Conservation (phyloP, 495 filamentous ascomycete species). For the Hypoxylon intermedium region DNA sequence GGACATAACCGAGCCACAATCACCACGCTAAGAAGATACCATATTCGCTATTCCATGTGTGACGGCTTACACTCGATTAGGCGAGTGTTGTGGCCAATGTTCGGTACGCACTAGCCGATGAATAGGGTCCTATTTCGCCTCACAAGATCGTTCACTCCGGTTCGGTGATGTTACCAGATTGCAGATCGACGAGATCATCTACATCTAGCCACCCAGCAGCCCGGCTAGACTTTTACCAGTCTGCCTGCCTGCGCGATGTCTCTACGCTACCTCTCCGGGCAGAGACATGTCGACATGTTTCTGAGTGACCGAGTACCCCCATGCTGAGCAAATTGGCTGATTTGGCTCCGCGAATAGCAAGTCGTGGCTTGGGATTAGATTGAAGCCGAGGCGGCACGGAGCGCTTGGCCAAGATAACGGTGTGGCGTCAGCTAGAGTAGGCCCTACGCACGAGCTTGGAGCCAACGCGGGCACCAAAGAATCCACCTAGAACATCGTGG, state of each 20-base stretch:
- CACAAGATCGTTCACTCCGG: background rate
- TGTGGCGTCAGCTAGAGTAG: slow-evolving; percentile 11
- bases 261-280: no score
- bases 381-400: slow-evolving; percentile 5
- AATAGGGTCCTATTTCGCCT: no score
- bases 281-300: no score
- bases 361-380: background rate
- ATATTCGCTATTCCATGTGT: no score
- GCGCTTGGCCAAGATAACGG: slow-evolving; percentile 15
- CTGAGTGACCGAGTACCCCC: background rate
- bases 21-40: background rate
- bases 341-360: slow-evolving; percentile 21
- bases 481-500: slow-evolving; percentile 6
- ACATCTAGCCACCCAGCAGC: background rate
- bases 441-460: background rate
- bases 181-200: slow-evolving; percentile 1
- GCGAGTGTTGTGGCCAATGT: no score
- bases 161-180: background rate
- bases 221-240: no score
- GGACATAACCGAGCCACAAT: slow-evolving; percentile 1
- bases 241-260: background rate
- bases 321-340: slow-evolving; percentile 14
- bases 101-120: no score
- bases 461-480: slow-evolving; percentile 1
- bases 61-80: no score